These are phyloP conservation scores for Castanopsis chinensis DNA, from an alignment of 306 rosid species.

Conservation along the genomic window DNA sequence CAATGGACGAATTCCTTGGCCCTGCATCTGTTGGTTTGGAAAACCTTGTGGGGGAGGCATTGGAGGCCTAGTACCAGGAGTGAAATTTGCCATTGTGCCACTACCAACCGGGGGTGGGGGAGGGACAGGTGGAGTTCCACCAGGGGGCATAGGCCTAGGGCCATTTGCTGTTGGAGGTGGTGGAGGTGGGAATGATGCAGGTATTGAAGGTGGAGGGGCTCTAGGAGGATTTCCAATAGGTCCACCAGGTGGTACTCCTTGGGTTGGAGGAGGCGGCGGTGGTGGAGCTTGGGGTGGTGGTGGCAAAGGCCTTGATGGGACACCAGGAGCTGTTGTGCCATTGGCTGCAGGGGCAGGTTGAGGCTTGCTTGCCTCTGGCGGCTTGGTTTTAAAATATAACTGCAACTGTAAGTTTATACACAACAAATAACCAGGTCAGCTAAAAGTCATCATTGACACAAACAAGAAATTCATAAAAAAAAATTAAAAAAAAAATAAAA, in stretches of 20 bases:
- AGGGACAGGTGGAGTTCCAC: slow-evolving; percentile 76
- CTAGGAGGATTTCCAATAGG: slow-evolving; percentile 73
- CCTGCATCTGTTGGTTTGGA: slow-evolving; percentile 54
- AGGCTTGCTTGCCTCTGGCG: slow-evolving; percentile 79
- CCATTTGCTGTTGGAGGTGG: slow-evolving; percentile 88
- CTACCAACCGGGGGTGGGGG: slow-evolving; percentile 72
- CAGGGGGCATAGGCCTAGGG: slow-evolving; percentile 76
- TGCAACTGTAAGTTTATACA: slow-evolving; percentile 64
- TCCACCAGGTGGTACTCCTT: slow-evolving; percentile 64
- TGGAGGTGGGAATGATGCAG: slow-evolving; percentile 63
- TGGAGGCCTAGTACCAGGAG: slow-evolving; percentile 63
- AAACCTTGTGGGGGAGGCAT: slow-evolving; percentile 84
- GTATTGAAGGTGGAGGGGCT: slow-evolving; percentile 73
- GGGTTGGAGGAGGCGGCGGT: slow-evolving; percentile 80
- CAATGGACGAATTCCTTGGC: slow-evolving; percentile 49
- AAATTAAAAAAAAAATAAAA: background rate
- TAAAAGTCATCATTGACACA: background rate
- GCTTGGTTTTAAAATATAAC: slow-evolving; percentile 84
- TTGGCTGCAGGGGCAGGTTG: slow-evolving; percentile 64
- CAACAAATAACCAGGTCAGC: slow-evolving; percentile 22
- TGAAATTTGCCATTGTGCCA: slow-evolving; percentile 50
- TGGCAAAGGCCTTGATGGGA: slow-evolving; percentile 76
- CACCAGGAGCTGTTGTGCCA: slow-evolving; percentile 79
- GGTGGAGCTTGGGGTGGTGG: slow-evolving; percentile 88
- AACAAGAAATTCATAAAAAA: background rate